Conservation (phyloP, 805 yeast species). For the Metschnikowia baotianmanensis region DNA sequence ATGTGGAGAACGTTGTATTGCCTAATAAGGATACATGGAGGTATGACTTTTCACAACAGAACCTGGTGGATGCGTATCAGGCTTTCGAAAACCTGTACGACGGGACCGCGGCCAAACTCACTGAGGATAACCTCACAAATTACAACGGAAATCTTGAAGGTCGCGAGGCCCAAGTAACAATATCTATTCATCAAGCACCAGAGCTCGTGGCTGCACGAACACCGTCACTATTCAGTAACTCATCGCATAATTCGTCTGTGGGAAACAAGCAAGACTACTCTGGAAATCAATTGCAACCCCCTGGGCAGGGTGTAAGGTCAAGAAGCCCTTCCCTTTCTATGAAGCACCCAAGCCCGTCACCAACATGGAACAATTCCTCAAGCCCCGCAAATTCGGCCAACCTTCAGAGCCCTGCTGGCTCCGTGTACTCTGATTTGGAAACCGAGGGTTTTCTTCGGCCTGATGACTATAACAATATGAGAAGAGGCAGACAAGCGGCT, state of each 20-base stretch:
- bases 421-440: constrained; percentile 16
- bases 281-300: constrained; percentile 10
- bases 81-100: constrained; percentile 1
- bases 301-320: constrained; percentile 3
- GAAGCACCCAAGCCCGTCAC: constrained; percentile 9
- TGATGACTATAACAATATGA: constrained; percentile 39
- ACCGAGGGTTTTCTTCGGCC: constrained; percentile 26
- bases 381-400: constrained; percentile 9
- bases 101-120: constrained; percentile 9
- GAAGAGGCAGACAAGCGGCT: constrained; percentile 40
- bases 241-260: constrained; percentile 36
- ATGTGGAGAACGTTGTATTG: background rate
- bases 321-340: constrained; percentile 8
- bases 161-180: constrained; percentile 14
- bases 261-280: constrained; percentile 32
- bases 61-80: constrained; percentile 4
- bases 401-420: constrained; percentile 14
- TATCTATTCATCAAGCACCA: constrained; percentile 22
- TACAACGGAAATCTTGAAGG: constrained; percentile 16
- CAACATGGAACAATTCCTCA: constrained; percentile 4
- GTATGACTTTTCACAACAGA: constrained; percentile 1
- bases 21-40: constrained; percentile 2
- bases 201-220: constrained; percentile 43
- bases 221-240: constrained; percentile 56
- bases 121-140: constrained; percentile 19